These are phyloP conservation scores for Myochromella boudieri DNA, from an alignment of 768 basidiomycete genomes.

Conservation along the genomic window DNA sequence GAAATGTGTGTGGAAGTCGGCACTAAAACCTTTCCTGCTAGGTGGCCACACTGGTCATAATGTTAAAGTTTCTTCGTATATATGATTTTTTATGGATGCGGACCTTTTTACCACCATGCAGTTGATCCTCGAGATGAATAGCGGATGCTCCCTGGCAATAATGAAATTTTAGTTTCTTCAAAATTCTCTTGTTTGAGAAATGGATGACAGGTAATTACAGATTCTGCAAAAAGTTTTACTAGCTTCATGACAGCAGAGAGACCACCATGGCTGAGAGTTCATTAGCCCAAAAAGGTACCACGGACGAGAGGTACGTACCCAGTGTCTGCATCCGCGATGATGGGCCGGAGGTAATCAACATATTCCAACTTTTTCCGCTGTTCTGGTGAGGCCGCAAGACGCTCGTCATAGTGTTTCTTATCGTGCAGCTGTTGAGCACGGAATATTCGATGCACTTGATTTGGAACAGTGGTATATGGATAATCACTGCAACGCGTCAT, in stretches of 20 bases:
- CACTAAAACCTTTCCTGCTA: constrained; percentile 91
- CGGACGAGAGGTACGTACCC: constrained; percentile 51
- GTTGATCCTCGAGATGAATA: constrained; percentile 92
- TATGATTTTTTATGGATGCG: constrained; percentile 2
- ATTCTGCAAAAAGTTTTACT: constrained; percentile 92
- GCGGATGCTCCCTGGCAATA: constrained; percentile 71
- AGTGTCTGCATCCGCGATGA: constrained; percentile 94
- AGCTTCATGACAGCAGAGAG: constrained; percentile 95
- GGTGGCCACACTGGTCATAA: constrained; percentile 67
- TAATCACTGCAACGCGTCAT: constrained; percentile 64
- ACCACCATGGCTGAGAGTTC: constrained; percentile 73
- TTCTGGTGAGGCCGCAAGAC: constrained; percentile 63
- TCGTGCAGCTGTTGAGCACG: constrained; percentile 93
- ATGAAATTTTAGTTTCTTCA: constrained; percentile 1
- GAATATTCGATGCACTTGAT: constrained; percentile 90
- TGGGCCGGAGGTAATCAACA: constrained; percentile 87
- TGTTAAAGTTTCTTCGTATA: constrained; percentile 2
- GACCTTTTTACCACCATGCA: constrained; percentile 92
- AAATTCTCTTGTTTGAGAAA: neutral
- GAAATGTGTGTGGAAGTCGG: constrained; percentile 86
- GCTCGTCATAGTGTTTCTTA: constrained; percentile 89
- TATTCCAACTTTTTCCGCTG: constrained; percentile 71
- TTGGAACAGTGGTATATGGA: constrained; percentile 94
- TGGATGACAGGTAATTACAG: constrained; percentile 39
- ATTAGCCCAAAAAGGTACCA: constrained; percentile 3